Conservation (phyloP, 202 grass and related monocot genomes). For the Zoysia matrella region DNA sequence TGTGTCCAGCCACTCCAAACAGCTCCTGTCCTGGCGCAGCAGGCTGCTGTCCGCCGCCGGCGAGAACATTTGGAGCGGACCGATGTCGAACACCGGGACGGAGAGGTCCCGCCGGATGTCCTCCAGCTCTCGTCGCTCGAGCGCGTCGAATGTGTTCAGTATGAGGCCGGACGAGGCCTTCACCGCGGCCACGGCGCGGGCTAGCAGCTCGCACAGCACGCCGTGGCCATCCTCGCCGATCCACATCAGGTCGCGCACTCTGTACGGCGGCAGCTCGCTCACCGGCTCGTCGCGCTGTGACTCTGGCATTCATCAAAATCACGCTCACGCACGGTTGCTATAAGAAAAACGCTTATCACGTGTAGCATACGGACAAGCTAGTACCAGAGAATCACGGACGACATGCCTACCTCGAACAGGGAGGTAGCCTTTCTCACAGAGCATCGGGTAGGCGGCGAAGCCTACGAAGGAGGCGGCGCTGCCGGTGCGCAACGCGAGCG, state of each 20-base stretch:
- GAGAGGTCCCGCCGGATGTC: constrained; percentile 18
- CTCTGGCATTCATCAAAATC: constrained; percentile 25
- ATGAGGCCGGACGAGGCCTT: constrained; percentile 51
- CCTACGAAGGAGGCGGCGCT: constrained; percentile 47
- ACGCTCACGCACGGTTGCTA: too few species aligned
- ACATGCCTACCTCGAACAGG: constrained; percentile 40
- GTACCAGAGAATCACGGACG: too few species aligned
- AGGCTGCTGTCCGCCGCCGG: constrained; percentile 30
- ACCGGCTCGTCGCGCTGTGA: constrained; percentile 45
- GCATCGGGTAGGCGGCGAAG: constrained; percentile 45
- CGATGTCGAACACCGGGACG: constrained; percentile 49
- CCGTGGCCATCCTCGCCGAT: neutral
- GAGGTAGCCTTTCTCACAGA: constrained; percentile 60
- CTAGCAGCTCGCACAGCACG: neutral
- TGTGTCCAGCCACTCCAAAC: constrained; percentile 61
- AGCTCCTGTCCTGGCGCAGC: constrained; percentile 37
- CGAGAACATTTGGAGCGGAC: constrained; percentile 56
- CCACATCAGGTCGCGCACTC: constrained; percentile 51
- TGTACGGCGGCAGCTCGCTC: constrained; percentile 54
- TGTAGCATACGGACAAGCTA: too few species aligned
- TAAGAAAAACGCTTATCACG: too few species aligned
- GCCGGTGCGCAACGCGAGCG: constrained; percentile 57
- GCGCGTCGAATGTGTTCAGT: constrained; percentile 61
- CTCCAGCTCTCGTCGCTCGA: constrained; percentile 46
- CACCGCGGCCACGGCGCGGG: neutral